Evolutionary conservation across 2,329 filamentous ascomycete species (phyloP), one percentile per base, ranked within the genome.

Genomic region (Paraphaeosphaeria sporulosa): DNA sequence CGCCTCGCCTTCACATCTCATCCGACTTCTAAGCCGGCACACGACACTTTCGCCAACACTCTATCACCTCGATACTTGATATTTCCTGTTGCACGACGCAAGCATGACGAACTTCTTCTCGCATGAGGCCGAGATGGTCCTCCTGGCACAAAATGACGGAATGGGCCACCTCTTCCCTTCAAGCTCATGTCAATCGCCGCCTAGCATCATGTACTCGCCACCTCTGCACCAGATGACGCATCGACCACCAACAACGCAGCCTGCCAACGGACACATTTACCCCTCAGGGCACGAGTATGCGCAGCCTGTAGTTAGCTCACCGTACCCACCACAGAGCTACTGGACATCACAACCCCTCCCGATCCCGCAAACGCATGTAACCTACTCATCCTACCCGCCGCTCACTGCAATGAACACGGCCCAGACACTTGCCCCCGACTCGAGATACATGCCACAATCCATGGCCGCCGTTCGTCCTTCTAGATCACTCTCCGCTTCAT

Each of bases 151-250:
- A 19, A 73, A 76, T 55, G 75, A 76, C 36, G 64, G 60, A 58
- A 70, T 76, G 64, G 68, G 68, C 43, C 70, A 76, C 54, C 66
- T 78, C 27, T 78, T 76, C 59, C 74, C 76, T 54, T 71, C 74
- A 44, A 76, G 70, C 64, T 67, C 70, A 60, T 76, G 75, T 57
- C 74, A 76, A 65, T 77, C 76, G 36, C 71, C 76, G 50, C 76
- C 75, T 3, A 74, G 66, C 66, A 75, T 77, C 64, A 72, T 78
- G 66, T 78, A 78, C 61, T 76, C 75, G 52, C 71, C 74, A 58
- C 70, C 74, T 34, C 66, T 77, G 38, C 74, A 75, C 36, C 69
- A 74, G n/a, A 67, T 76, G 64, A 15, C 64, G 40, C 71, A 73
- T 50, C 67, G 65, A 30, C 58, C 70, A 5, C 60, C 68, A 10